Conservation (phyloP, 345 rosid genomes). For the Rubroshorea leprosula region DNA sequence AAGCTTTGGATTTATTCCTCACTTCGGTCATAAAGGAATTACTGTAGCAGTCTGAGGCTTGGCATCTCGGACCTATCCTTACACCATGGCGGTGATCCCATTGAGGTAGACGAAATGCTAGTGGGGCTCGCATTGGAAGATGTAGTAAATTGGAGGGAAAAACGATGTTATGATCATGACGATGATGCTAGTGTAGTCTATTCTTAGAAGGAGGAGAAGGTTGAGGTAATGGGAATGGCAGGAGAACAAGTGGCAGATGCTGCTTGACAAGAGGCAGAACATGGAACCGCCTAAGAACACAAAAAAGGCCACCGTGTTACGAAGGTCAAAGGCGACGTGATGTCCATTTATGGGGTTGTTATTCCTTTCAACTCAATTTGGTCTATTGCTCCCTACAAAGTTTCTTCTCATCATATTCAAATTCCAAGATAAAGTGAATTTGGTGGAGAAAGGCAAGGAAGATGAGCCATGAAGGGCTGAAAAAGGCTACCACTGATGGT, state of each 20-base stretch:
- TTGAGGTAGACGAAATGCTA: slow-evolving; percentile 75
- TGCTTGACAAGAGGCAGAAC: slow-evolving; percentile 80
- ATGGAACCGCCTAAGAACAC: slow-evolving; percentile 77
- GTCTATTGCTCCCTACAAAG: slow-evolving; percentile 40
- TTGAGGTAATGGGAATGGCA: slow-evolving; percentile 67
- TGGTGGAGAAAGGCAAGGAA: too few species aligned
- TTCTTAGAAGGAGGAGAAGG: slow-evolving; percentile 47
- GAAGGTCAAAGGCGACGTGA: background rate
- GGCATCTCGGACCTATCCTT: too few species aligned
- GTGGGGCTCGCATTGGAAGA: slow-evolving; percentile 70
- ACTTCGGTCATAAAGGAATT: too few species aligned
- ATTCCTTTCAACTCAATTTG: slow-evolving; percentile 28
- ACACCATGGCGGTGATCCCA: slow-evolving; percentile 70
- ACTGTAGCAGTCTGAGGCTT: too few species aligned
- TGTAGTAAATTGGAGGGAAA: slow-evolving; percentile 80
- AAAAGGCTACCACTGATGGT: too few species aligned
- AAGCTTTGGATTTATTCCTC: too few species aligned
- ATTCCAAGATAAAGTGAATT: too few species aligned
- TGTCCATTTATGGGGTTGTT: slow-evolving; percentile 6
- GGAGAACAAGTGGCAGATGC: slow-evolving; percentile 75
- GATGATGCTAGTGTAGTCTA: slow-evolving; percentile 71
- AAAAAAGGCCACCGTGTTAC: slow-evolving; percentile 77
- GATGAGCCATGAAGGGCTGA: too few species aligned
- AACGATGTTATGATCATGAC: slow-evolving; percentile 91
- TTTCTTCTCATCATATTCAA: too few species aligned